A percentile compares a stretch with the other conserved stretches of the same genome.
Evolutionary conservation across 352 stramenopile genomes (phyloP).

Genomic region (Elongisporangium anandrum): DNA sequence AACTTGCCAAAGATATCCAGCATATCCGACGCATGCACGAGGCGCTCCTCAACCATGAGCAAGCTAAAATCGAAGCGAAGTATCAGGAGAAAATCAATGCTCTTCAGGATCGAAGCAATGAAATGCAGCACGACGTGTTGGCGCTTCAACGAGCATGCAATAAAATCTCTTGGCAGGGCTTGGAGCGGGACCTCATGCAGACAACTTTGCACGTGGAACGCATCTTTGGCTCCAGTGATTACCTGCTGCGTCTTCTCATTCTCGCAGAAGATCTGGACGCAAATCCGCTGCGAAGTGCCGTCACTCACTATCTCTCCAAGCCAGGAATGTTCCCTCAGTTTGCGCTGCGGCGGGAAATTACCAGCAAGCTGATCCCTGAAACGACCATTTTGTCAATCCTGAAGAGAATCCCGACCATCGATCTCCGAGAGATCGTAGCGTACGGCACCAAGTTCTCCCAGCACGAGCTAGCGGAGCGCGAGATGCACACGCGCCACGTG

Average conservation of each 20-base stretch:
- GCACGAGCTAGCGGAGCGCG: constrained; percentile 48
- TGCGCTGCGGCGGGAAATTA: constrained; percentile 60
- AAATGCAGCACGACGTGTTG: constrained; percentile 37
- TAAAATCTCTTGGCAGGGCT: constrained; percentile 38
- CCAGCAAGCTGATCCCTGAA: constrained; percentile 65
- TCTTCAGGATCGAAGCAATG: constrained; percentile 30
- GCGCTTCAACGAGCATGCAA: constrained; percentile 50
- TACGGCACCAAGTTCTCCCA: constrained; percentile 45
- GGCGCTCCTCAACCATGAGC: constrained; percentile 44
- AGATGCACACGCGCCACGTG: constrained; percentile 61
- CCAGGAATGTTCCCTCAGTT: constrained; percentile 50
- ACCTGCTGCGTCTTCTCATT: constrained; percentile 63
- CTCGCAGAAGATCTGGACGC: constrained; percentile 68
- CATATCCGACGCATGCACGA: constrained; percentile 65
- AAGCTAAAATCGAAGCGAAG: constrained; percentile 56
- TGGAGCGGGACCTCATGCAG: constrained; percentile 53
- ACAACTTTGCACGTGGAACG: constrained; percentile 52
- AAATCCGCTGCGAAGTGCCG: constrained; percentile 40
- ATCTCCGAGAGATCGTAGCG: constrained; percentile 44
- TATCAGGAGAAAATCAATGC: constrained; percentile 43
- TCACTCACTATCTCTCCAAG: constrained; percentile 56
- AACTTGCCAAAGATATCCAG: constrained; percentile 53
- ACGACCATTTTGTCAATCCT: constrained; percentile 62
- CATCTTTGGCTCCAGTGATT: constrained; percentile 73
- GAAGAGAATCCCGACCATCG: constrained; percentile 41